Evolutionary conservation across 495 filamentous ascomycete species (phyloP).

Genomic region (Annulohypoxylon maeteangense): DNA sequence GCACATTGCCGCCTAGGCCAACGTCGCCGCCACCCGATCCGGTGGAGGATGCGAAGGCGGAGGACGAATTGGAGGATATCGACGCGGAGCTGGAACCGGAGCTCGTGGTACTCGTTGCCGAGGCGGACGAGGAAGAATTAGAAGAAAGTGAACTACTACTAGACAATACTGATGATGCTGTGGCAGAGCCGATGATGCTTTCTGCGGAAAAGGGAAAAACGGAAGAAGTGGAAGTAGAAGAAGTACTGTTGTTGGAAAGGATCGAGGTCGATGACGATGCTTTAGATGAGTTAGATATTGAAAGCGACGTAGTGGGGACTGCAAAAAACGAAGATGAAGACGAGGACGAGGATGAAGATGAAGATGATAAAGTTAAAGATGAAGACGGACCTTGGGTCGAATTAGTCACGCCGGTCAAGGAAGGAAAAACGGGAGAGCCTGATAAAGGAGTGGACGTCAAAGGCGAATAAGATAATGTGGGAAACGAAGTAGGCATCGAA

Average conservation of each 20-base stretch:
- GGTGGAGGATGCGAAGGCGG: conserved; percentile 12
- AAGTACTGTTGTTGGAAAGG: conserved; percentile 59
- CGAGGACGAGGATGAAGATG: neutral
- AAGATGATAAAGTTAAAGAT: neutral
- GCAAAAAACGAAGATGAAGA: neutral
- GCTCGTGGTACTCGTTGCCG: conserved; percentile 25
- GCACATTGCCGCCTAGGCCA: conserved; percentile 32
- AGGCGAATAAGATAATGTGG: conserved; percentile 47
- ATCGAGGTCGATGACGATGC: conserved; percentile 48
- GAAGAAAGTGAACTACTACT: conserved; percentile 40
- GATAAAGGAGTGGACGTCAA: conserved; percentile 64
- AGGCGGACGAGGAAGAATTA: conserved; percentile 8
- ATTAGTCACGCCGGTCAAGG: conserved; percentile 54
- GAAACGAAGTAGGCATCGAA: conserved; percentile 51
- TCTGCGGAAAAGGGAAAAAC: conserved; percentile 41
- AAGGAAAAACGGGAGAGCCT: conserved; percentile 56
- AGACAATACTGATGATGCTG: conserved; percentile 31
- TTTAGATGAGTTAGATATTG: conserved; percentile 17
- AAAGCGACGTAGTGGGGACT: neutral
- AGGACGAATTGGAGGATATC: conserved; percentile 9
- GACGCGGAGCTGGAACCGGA: conserved; percentile 16
- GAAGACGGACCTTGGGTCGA: conserved; percentile 53
- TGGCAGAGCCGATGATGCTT: conserved; percentile 31
- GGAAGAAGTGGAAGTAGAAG: conserved; percentile 43
- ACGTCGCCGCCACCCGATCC: conserved; percentile 13